These are phyloP conservation scores for Volvox africanus DNA, from an alignment of 139 green algal species.

Conservation along the genomic window DNA sequence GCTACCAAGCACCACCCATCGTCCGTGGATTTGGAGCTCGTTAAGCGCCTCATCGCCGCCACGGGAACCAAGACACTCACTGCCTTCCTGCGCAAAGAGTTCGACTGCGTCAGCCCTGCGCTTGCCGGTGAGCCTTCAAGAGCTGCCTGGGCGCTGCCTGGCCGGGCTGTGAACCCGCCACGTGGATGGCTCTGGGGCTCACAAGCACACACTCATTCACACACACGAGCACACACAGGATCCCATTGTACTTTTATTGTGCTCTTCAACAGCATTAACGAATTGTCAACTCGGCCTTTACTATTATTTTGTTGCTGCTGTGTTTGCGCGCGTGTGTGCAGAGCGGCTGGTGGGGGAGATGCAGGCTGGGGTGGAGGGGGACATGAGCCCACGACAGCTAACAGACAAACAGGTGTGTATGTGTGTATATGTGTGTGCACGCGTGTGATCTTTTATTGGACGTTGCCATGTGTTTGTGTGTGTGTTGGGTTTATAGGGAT, in stretches of 20 bases:
- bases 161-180: too few relatives aligned
- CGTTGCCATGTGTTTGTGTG: too few relatives aligned
- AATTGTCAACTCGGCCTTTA: too few relatives aligned
- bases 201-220: too few relatives aligned
- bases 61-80: constrained; percentile 68
- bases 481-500: too few relatives aligned
- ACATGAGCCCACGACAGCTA: constrained; percentile 74
- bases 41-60: constrained; percentile 85
- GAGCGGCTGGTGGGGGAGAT: constrained; percentile 87
- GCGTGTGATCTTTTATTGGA: too few relatives aligned
- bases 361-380: constrained; percentile 64
- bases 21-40: constrained; percentile 92
- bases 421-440: too few relatives aligned
- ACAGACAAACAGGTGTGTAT: constrained; percentile 72
- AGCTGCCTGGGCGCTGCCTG: neutral
- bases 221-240: too few relatives aligned
- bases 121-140: constrained; percentile 58
- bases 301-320: neutral
- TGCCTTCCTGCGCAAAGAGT: constrained; percentile 88
- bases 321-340: neutral
- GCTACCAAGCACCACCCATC: constrained; percentile 88
- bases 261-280: too few relatives aligned
- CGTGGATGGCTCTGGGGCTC: too few relatives aligned
- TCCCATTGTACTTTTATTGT: too few relatives aligned
- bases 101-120: constrained; percentile 82